Evolutionary conservation across 1,139 yeast species (phyloP), one percentile per base, ranked within the genome.

Genomic region (Candida glucosophila): DNA sequence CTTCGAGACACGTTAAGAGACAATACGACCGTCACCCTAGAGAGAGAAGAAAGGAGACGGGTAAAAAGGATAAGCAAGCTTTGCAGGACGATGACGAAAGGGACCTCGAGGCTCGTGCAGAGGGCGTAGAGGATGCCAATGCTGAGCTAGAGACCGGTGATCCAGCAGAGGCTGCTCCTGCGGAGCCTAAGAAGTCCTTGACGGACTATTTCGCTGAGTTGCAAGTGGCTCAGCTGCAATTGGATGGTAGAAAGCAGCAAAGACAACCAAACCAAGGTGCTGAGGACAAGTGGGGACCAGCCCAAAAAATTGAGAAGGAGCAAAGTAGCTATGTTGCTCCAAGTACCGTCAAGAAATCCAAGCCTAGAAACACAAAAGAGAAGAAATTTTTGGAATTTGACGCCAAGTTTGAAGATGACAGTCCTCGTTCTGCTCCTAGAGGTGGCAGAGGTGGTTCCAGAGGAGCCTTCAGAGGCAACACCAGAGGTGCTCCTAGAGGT

Each of bases 1-100:
- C 67, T 24, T 42, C 69, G 36, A 67, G 69, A 46, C 80, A 72
- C 65, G 58, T 67, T 53, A 77, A 74, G 65, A 71, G 64, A 53
- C 74, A 77, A 51, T 50, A 62, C 40, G 92, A 80, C 69, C 92
- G 93, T 66, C 92, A 78, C 56, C 75, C 88, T 41, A 81, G 82
- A 71, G 52, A 81, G 40, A 83, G 78, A 51, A 80, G 78, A 71
- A 62, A 77, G 47, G 96, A 86, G 67, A 67, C 94, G 47, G 73
- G 69, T 47, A 86, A 86, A 79, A 78, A 80, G 62, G 68, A 78
- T 52, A 73, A 70, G 58, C 80, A 77, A 64, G 67, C 69, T 33
- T 88, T 92, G 61, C 88, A 95, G 75, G 85, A 86, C 47, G 77
- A 76, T 55, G 76, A 76, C 58, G 61, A 66, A 49, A 67, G 65